These are phyloP conservation scores for Fagopyrum homotropicum DNA, from an alignment of 148 eudicot species.

Conservation along the genomic window DNA sequence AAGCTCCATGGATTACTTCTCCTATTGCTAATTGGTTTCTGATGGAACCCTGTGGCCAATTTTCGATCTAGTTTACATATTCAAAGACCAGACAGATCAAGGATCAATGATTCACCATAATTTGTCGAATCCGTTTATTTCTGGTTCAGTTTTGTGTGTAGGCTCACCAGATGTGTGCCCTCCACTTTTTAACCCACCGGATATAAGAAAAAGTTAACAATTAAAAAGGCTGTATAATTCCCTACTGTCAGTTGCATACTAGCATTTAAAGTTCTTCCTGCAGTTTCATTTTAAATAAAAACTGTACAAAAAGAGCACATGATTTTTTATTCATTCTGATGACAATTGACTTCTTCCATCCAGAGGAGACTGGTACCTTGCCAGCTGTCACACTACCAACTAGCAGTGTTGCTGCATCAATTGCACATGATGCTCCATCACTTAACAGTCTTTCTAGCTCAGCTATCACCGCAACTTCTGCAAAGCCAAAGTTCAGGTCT, in stretches of 20 bases:
- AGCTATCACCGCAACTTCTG: conserved; percentile 20
- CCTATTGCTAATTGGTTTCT: too few species aligned
- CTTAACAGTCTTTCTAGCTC: conserved; percentile 24
- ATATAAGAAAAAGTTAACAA: too few species aligned
- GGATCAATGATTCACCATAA: too few species aligned
- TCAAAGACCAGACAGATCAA: too few species aligned
- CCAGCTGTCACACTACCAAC: conserved; percentile 23
- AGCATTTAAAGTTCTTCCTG: background rate
- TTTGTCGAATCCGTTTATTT: too few species aligned
- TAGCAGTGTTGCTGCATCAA: conserved; percentile 20
- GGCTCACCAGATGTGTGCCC: too few species aligned
- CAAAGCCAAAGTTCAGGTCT: conserved; percentile 84
- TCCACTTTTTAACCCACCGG: too few species aligned
- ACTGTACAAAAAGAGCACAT: background rate
- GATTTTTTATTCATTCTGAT: background rate
- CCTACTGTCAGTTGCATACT: background rate
- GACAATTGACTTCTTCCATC: background rate
- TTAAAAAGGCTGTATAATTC: background rate
- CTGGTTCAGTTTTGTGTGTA: too few species aligned
- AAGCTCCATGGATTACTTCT: too few species aligned
- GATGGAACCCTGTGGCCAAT: too few species aligned
- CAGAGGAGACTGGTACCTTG: conserved; percentile 64
- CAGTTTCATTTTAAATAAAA: background rate
- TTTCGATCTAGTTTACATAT: too few species aligned
- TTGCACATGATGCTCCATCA: conserved; percentile 28